Conservation (phyloP, 768 basidiomycete genomes). For the Porphyrellus cyaneotinctus region DNA sequence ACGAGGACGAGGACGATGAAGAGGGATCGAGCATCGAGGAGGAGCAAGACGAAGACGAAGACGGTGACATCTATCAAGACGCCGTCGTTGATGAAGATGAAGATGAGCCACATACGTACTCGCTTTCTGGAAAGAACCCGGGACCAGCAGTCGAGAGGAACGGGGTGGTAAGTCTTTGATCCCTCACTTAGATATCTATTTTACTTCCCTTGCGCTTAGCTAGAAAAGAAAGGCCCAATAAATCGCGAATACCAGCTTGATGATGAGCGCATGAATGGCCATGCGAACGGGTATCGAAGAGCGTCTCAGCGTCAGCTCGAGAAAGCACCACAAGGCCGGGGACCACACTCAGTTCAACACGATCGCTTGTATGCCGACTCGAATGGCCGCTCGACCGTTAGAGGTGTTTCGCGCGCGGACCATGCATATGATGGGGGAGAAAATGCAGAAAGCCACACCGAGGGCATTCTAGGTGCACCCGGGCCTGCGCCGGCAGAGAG, state of each 20-base stretch:
- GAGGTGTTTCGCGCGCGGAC: slow-evolving; percentile 5
- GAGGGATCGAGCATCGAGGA: slow-evolving; percentile 52
- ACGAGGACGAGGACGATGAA: slow-evolving; percentile 53
- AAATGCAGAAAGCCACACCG: background rate
- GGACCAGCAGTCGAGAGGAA: slow-evolving; percentile 44
- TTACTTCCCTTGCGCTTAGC: slow-evolving; percentile 29
- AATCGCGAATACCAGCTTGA: slow-evolving; percentile 6
- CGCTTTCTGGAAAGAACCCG: slow-evolving; percentile 40
- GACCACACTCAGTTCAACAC: slow-evolving; percentile 27
- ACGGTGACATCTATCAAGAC: slow-evolving; percentile 44
- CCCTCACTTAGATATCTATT: background rate
- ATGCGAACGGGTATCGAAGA: slow-evolving; percentile 31
- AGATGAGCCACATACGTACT: slow-evolving; percentile 61
- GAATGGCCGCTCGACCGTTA: slow-evolving; percentile 11
- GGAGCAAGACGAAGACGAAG: slow-evolving; percentile 46
- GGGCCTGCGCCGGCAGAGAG: slow-evolving; percentile 35
- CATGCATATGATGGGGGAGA: slow-evolving; percentile 11
- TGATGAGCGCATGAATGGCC: background rate
- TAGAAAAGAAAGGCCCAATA: slow-evolving; percentile 41
- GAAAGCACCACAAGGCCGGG: slow-evolving; percentile 64
- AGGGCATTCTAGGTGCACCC: slow-evolving; percentile 16
- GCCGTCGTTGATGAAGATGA: slow-evolving; percentile 39
- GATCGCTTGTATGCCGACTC: background rate
- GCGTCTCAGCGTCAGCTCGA: slow-evolving; percentile 63
- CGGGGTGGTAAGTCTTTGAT: slow-evolving; percentile 50